Conservation (phyloP, 2,329 filamentous ascomycete species). For the Exophiala xenobiotica region DNA sequence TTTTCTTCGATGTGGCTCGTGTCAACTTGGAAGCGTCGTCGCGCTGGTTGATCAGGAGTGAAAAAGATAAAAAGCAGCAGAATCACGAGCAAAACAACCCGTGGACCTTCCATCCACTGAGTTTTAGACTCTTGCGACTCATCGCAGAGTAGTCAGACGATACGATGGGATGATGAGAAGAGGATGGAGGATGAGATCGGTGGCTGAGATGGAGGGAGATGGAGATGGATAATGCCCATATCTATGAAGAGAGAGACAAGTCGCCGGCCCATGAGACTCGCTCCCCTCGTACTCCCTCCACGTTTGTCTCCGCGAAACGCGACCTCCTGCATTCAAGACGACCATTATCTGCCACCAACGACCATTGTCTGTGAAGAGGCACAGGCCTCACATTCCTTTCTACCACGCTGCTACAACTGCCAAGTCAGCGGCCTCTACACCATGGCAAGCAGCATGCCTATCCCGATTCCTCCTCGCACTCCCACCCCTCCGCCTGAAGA, state of each 20-base stretch:
- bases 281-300: neutral
- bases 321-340: too few species aligned
- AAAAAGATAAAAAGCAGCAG: constrained; percentile 55
- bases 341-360: neutral
- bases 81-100: constrained; percentile 50
- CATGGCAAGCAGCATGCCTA: constrained; percentile 44
- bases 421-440: neutral
- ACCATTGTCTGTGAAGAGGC: neutral
- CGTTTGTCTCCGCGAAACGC: neutral
- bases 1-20: constrained; percentile 43
- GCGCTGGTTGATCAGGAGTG: constrained; percentile 42
- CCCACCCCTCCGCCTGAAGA: constrained; percentile 63
- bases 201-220: neutral
- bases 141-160: constrained; percentile 11
- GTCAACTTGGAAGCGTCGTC: constrained; percentile 18
- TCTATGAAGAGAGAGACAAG: neutral
- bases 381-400: constrained; percentile 3
- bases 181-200: neutral
- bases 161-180: constrained; percentile 3
- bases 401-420: too few species aligned
- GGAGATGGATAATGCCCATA: too few species aligned
- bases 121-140: constrained; percentile 12
- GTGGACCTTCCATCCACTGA: constrained; percentile 40
- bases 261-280: too few species aligned
- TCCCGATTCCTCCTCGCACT: constrained; percentile 61